Conservation (phyloP, 73 alveolate species). For the Tetrahymena borealis region DNA sequence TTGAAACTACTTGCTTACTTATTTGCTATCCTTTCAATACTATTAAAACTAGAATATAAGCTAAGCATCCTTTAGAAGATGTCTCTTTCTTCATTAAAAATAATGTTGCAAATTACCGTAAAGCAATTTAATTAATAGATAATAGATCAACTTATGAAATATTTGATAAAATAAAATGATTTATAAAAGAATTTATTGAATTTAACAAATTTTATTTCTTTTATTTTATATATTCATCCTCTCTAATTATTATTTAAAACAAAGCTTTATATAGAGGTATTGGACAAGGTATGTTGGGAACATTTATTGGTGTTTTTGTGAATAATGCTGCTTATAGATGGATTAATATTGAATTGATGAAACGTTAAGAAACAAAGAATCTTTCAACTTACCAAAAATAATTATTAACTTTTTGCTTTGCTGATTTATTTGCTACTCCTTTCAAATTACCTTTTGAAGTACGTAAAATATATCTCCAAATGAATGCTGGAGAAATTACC, state of each 20-base stretch:
- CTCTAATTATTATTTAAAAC: not conserved
- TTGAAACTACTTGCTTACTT: not conserved
- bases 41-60: not conserved
- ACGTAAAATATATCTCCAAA: not conserved
- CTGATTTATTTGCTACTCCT: not conserved
- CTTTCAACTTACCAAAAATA: not conserved
- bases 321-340: not conserved
- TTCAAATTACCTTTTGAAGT: not conserved
- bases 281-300: not conserved
- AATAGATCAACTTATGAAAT: too few relatives aligned
- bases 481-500: not conserved
- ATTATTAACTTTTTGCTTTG: not conserved
- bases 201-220: not conserved
- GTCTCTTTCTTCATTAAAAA: not conserved
- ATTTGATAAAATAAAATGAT: too few relatives aligned
- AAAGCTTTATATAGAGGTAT: conserved; percentile 1
- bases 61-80: not conserved
- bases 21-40: not conserved
- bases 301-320: not conserved
- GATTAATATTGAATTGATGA: not conserved
- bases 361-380: not conserved
- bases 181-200: not conserved
- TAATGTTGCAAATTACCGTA: not conserved
- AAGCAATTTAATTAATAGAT: not conserved
- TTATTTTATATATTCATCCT: not conserved